Base-by-base conservation (phyloP, 305 asterid species). In the Plantago lanceolata region DNA sequence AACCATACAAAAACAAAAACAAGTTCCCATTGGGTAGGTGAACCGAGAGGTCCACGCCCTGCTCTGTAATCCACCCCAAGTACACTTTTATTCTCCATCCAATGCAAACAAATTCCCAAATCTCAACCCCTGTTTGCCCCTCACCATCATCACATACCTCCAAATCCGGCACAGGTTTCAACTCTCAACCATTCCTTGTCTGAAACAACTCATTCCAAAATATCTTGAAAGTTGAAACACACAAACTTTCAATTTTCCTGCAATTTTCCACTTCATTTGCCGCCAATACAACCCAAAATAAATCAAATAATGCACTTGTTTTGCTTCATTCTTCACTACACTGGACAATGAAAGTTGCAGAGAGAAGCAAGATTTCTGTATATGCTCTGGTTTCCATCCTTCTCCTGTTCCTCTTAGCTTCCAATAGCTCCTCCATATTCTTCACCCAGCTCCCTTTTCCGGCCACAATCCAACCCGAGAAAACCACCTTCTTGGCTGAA, bases 361-460 rank as follows among this genome's bases (percentile, higher is more conserved):
- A 64, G 21, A 59, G 73, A 63, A 71, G 66, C 68, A 82, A 68
- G 49, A 76, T 66, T 71, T 81, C 95, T 26, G 65, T 84, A 63
- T 83, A 24, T 69, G 86, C 85, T 68, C 59, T 84, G 58, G 17
- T 74, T 45, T 80, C 94, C 48, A 68, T 84, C 35, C 60, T 78
- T 29, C 71, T 85, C 48, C 74, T 89, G 40, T 75, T 78, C 47
- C 93, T 89, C 16, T 55, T 92, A 69, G 88, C 85, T 70, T 86
- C 80, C 51, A 89, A 89, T 51, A 65, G 77, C 50, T 81, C 82
- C 57, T 60, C 81, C 63, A 78, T 87, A 52, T 89, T 87, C 82
- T 79, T 73, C 45, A 28, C 83, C 68, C 72, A 61, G 18, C 19
- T 86, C 69, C 89, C 90, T 0, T 73, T 86, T 50, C 86, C 80